Percentiles rank a stretch among this genome's conserved stretches.
Conservation (phyloP, 176 grass and related monocot species). For the Phragmites australis region DNA sequence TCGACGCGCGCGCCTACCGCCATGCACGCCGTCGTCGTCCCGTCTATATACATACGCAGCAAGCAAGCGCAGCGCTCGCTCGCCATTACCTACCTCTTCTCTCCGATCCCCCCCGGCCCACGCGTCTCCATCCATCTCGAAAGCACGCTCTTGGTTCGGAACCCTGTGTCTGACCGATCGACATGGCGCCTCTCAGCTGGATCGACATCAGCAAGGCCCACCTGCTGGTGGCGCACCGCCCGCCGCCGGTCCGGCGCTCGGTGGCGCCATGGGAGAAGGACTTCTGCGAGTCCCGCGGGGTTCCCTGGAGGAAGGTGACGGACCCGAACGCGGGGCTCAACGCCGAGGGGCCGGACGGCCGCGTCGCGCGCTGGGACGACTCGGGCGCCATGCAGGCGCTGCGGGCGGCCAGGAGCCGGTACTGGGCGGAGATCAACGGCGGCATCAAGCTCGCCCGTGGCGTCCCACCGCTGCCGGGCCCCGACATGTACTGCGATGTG, state of each 20-base stretch:
- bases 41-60: too few relatives aligned
- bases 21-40: too few relatives aligned
- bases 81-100: too few relatives aligned
- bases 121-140: too few relatives aligned
- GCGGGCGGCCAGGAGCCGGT: conserved; percentile 33
- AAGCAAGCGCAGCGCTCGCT: too few relatives aligned
- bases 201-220: too few relatives aligned
- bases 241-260: background rate
- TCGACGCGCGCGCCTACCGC: too few relatives aligned
- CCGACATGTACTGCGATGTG: conserved; percentile 24
- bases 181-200: too few relatives aligned
- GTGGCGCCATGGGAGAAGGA: conserved; percentile 33
- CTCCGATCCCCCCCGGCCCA: too few relatives aligned
- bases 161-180: too few relatives aligned
- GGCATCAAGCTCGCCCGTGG: background rate
- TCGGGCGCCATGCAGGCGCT: conserved; percentile 39
- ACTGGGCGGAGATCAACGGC: conserved; percentile 43
- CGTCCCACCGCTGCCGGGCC: conserved; percentile 24
- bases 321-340: background rate
- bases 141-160: too few relatives aligned
- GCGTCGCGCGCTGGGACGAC: conserved; percentile 31
- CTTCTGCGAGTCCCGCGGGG: conserved; percentile 14
- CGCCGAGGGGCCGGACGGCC: background rate
- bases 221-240: too few relatives aligned
- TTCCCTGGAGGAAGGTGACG: conserved; percentile 29